A percentile compares a stretch with the other conserved stretches of the same genome.
phyloP scores from a whole-genome alignment of 2,329 filamentous ascomycete genomes.

The Trichophyton benhamiae region DNA sequence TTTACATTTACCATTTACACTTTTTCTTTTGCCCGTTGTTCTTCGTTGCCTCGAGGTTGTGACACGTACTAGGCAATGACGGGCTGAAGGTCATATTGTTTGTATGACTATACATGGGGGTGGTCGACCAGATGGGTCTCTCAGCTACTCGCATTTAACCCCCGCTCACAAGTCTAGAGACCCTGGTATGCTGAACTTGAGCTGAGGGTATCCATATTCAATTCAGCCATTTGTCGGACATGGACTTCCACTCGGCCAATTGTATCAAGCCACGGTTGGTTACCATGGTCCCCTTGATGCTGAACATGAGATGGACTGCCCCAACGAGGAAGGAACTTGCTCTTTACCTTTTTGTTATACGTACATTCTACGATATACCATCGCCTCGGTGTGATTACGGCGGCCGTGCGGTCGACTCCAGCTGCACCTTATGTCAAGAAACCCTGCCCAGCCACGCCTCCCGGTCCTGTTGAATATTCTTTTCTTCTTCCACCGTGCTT shows the following conservation, averaged over 20 bases:
- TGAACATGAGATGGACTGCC: neutral
- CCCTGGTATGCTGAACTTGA: neutral
- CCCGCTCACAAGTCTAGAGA: neutral
- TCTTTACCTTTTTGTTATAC: neutral
- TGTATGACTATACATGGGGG: conserved; percentile 1
- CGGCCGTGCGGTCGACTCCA: neutral
- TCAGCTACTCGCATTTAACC: neutral
- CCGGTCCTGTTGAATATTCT: neutral
- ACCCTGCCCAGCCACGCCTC: neutral
- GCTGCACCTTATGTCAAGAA: neutral
- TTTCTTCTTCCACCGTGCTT: neutral
- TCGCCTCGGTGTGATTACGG: neutral
- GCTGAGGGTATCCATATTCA: neutral
- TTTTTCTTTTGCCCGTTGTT: neutral
- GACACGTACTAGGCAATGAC: neutral
- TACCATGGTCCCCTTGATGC: neutral
- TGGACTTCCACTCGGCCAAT: neutral
- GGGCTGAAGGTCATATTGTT: neutral
- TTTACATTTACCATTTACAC: neutral
- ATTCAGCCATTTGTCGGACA: conserved; percentile 1
- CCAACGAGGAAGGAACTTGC: neutral
- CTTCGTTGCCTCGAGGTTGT: neutral
- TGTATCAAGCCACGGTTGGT: neutral
- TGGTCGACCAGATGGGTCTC: neutral
- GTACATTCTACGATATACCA: neutral